Base-by-base conservation (phyloP, 1,139 yeast species). In the Saccharomyces hybrid region DNA sequence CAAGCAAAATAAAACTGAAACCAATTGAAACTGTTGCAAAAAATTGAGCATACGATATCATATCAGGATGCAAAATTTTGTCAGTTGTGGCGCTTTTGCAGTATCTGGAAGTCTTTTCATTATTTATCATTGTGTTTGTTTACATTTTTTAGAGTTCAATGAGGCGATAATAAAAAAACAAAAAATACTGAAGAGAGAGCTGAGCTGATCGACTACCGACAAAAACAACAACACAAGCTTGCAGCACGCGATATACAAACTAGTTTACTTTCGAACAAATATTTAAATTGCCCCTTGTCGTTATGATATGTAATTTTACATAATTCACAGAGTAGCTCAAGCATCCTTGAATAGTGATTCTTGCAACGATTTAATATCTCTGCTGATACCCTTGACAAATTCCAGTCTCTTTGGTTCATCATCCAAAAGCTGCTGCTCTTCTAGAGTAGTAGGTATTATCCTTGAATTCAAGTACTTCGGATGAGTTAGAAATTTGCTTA, bases 381-480 rank as follows among this genome's bases (percentile, higher is more conserved):
- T 78, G 6, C 82, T 77, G 41, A 85, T 64, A 27, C 70, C 67
- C 47, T 76, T 77, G 9, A 82, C 80, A 59, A 84, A 78, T 50
- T 70, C 66, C 1, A 69, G 63, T 52, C 74, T 73, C 25, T 66
- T 66, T 26, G 63, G 65, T 11, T 77, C 85, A 4, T 79, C 80
- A 71, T 70, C 79, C 51, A 83, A 70, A 14, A 80, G 61, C 49
- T 77, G 74, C 61, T 82, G 86, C 63, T 88, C 95, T 54, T 86
- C 95, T 1, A 75, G 55, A 3, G 83, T 78, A 13, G 86, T 78
- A 1, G 91, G 81, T 2, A 78, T 76, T 2, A 88, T 77, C 57
- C 95, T 75, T 5, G 95, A 80, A 5, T 87, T 79, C 58, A 91
- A 73, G 60, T 83, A 90, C 68, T 88, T 88, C 14, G 96, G 96